Base-by-base conservation (phyloP, 2,329 filamentous ascomycete genomes). In the Chrysoporthe cubensis region DNA sequence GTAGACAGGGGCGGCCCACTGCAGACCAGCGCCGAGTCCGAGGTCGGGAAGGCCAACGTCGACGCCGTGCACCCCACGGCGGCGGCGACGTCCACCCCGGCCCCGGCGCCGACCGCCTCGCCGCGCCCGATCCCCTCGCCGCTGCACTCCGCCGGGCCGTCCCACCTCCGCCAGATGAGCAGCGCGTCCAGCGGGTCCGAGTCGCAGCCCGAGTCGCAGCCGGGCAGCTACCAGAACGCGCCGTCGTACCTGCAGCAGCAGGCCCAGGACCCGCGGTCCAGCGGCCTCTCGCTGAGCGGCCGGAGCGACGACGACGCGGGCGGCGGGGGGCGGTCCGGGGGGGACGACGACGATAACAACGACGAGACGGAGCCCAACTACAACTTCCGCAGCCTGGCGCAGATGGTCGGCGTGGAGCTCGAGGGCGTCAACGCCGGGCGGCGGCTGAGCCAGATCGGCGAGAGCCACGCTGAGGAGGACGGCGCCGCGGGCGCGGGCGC, bases 361-460 rank as follows among this genome's bases (percentile, higher is more conserved):
- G 78, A 81, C 7, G 82, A 84, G 50, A 74, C 76, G 6, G 94
- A 97, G 75, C 88, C 93, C 3, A 88, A 97, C 87, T 96, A 97
- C 79, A 97, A 97, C 77, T 97, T 97, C 76, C 86, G 89, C 66
- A 97, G 93, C 72, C 81, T 98, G 32, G 92, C 93, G 1, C 92
- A 93, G 70, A 92, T 96, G 77, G 92, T 97, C 42, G 92, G 90
- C 0, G 88, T 88, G 8, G 83, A 86, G 59, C 80, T 88, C 44
- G 85, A 88, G 63, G 81, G 81, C 2, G 77, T 80, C 56, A 77
- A 83, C 50, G 82, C 82, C 0, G 77, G 79, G 0, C 75, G 75
- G 8, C 75, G 66, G 57, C 70, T 65, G 71, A 77, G 67, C 74
- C 74, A 62, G 65, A 76, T 57, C 74, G 78, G 69, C 14, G 67